Evolutionary conservation across 2,329 filamentous ascomycete species (phyloP).

Genomic region (Colletotrichum falcatum): DNA sequence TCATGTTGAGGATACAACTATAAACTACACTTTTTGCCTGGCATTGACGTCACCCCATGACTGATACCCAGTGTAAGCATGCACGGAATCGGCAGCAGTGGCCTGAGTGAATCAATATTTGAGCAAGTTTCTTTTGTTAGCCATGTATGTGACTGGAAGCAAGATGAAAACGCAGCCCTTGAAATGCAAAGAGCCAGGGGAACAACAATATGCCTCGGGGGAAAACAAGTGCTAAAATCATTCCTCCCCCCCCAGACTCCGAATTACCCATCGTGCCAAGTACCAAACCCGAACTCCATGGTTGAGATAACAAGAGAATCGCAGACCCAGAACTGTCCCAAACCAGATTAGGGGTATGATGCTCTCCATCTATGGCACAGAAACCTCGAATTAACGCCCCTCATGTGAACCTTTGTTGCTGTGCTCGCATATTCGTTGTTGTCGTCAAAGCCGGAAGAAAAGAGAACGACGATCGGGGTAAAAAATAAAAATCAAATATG

Average conservation of each 20-base stretch:
- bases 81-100: not conserved
- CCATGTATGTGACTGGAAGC: conserved; percentile 22
- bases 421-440: conserved; percentile 39
- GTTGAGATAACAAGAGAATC: conserved; percentile 26
- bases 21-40: not conserved
- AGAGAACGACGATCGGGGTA: not conserved
- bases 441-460: conserved; percentile 16
- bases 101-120: not conserved
- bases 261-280: conserved; percentile 30
- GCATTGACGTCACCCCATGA: not conserved
- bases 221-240: conserved; percentile 16
- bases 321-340: conserved; percentile 34
- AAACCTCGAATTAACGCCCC: conserved; percentile 33
- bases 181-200: conserved; percentile 16
- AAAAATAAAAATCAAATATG: not conserved
- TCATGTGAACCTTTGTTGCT: conserved; percentile 32
- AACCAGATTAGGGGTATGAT: conserved; percentile 41
- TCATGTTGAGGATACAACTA: not conserved
- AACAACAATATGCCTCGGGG: conserved; percentile 14
- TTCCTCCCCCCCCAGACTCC: conserved; percentile 33
- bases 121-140: conserved; percentile 22
- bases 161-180: conserved; percentile 7
- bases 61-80: not conserved
- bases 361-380: conserved; percentile 36
- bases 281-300: conserved; percentile 28